Conservation (phyloP, 306 rosid genomes). For the Acacia melanoxylon region DNA sequence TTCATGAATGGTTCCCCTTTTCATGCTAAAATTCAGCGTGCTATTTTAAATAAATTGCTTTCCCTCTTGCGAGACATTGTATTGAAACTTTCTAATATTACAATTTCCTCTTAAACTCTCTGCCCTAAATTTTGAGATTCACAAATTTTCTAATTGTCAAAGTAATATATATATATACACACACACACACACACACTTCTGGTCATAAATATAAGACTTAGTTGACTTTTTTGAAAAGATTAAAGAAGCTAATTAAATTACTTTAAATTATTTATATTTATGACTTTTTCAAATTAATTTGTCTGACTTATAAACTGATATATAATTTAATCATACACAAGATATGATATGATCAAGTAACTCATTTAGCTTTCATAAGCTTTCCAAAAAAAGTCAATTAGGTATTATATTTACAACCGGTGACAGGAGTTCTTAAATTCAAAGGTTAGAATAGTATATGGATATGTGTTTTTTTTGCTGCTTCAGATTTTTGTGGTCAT, state of each 20-base stretch:
- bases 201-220: too few species aligned
- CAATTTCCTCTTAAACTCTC: neutral
- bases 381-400: too few species aligned
- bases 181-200: too few species aligned
- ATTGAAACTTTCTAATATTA: neutral
- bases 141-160: neutral
- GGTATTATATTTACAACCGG: too few species aligned
- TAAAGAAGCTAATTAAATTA: too few species aligned
- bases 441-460: neutral
- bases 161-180: accelerated
- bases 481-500: neutral
- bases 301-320: too few species aligned
- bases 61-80: neutral
- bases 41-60: neutral
- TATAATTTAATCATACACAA: too few species aligned
- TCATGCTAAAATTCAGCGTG: neutral
- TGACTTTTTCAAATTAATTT: too few species aligned
- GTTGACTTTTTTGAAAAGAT: too few species aligned
- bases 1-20: slow-evolving; percentile 1
- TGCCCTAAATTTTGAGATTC: neutral
- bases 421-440: slow-evolving; percentile 19
- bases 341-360: too few species aligned
- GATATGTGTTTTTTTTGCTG: slow-evolving; percentile 8
- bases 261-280: too few species aligned
- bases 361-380: too few species aligned